Evolutionary conservation across 352 stramenopile genomes (phyloP).

Genomic region (Globisporangium okanoganense): DNA sequence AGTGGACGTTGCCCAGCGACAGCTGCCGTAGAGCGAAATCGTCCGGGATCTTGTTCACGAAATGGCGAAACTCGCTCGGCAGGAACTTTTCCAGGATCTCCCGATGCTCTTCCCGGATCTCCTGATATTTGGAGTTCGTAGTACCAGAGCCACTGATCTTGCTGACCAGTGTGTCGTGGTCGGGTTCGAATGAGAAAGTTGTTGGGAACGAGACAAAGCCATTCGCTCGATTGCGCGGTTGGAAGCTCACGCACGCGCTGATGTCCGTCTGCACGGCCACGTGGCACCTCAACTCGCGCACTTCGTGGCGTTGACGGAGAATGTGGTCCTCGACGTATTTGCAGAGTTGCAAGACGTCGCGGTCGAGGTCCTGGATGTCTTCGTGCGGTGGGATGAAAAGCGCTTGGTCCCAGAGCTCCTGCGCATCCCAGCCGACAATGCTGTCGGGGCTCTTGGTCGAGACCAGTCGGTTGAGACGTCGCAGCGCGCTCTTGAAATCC

Average conservation of each 20-base stretch:
- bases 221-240: conserved; percentile 15
- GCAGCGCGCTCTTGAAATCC: conserved; percentile 29
- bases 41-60: conserved; percentile 23
- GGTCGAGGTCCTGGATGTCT: conserved; percentile 43
- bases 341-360: conserved; percentile 32
- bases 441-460: conserved; percentile 41
- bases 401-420: conserved; percentile 54
- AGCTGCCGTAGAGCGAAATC: conserved; percentile 41
- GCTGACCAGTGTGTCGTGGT: not conserved
- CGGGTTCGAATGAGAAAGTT: conserved; percentile 9
- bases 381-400: conserved; percentile 54
- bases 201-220: conserved; percentile 14
- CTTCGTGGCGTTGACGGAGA: conserved; percentile 8
- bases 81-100: conserved; percentile 34
- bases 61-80: conserved; percentile 24
- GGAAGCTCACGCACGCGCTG: conserved; percentile 20
- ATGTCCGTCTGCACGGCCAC: conserved; percentile 30
- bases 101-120: conserved; percentile 16
- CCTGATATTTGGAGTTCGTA: too few relatives aligned
- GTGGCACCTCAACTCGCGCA: not conserved
- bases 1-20: conserved; percentile 30
- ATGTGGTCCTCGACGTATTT: conserved; percentile 31
- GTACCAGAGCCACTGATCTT: not conserved
- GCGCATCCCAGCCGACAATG: conserved; percentile 38
- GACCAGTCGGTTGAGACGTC: conserved; percentile 26